Evolutionary conservation across 169 alveolate genomes (phyloP), one percentile per base, ranked within the genome.

Genomic region (Plasmodium reichenowi): DNA sequence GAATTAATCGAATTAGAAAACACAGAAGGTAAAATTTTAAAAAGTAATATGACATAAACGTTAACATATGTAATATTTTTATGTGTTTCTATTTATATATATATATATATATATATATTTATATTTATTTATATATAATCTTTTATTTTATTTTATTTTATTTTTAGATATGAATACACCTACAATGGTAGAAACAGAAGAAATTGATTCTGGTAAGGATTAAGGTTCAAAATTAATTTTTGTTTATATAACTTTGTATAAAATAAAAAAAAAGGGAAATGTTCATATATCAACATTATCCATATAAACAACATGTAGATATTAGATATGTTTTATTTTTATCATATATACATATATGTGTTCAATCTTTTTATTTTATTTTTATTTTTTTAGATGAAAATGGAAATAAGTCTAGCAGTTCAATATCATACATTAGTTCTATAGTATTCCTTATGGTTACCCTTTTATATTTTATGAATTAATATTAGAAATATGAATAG

Each of bases 401-500:
- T 38, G 70, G 43, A 58, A 15, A 32, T 15, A 80, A 80, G 7
- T 80, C 90, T 12, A 76, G 76, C 43, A n/a, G 90, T 47, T 68
- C 71, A 24, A 15, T 50, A 15, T 54, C 85, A 5, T 54, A 67
- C 26, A 12, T 80, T n/a, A 80, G 83, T 67, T 80, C 90, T 29
- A 24, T 80, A 15, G 62, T 45, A 20, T 10, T 72, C 17, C 32
- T 71, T 7, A 48, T 66, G 29, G 13, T 73, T 60, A 50, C 64
- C 59, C 17, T 52, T 13, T 20, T 73, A 59, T 89, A 32, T 48
- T 9, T 72, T 48, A 47, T 50, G 56, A 64, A 24, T 67, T 87
- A 74, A 54, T 29, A 10, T 48, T 15, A 10, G 32, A 32, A 12
- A 67, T 67, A 50, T 68, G 24, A 67, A 43, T 45, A 54, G 29